Evolutionary conservation across 2,329 filamentous ascomycete species (phyloP).

Genomic region (Trichoderma breve): DNA sequence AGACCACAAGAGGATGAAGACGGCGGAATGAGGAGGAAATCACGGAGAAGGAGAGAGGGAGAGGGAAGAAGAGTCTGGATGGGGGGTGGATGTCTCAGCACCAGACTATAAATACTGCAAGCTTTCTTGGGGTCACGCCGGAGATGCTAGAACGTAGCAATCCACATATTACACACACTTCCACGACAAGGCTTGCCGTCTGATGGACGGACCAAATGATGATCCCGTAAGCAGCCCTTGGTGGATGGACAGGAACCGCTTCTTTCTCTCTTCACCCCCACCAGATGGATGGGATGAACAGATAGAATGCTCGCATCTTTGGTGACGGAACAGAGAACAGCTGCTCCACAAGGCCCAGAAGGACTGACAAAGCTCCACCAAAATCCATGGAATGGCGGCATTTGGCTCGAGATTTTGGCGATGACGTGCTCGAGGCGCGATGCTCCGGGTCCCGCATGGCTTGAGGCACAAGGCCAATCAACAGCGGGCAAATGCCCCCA

Average conservation of each 20-base stretch:
- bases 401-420: constrained; percentile 19
- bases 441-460: constrained; percentile 25
- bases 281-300: not conserved
- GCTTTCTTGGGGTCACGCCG: not conserved
- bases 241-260: not conserved
- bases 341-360: constrained; percentile 5
- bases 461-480: constrained; percentile 30
- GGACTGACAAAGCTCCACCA: not conserved
- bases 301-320: not conserved
- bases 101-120: constrained; percentile 12
- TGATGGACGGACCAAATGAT: not conserved
- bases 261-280: not conserved
- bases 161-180: not conserved
- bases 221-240: constrained; percentile 13
- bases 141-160: constrained; percentile 9
- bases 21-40: not conserved
- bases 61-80: not conserved
- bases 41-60: not conserved
- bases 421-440: constrained; percentile 38
- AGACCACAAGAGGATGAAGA: not conserved
- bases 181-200: not conserved
- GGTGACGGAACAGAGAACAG: not conserved
- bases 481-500: not conserved
- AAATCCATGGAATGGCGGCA: constrained; percentile 12
- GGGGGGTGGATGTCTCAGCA: not conserved